Evolutionary conservation across 768 basidiomycete genomes (phyloP).

Genomic region (Clitopilus hobsonii): DNA sequence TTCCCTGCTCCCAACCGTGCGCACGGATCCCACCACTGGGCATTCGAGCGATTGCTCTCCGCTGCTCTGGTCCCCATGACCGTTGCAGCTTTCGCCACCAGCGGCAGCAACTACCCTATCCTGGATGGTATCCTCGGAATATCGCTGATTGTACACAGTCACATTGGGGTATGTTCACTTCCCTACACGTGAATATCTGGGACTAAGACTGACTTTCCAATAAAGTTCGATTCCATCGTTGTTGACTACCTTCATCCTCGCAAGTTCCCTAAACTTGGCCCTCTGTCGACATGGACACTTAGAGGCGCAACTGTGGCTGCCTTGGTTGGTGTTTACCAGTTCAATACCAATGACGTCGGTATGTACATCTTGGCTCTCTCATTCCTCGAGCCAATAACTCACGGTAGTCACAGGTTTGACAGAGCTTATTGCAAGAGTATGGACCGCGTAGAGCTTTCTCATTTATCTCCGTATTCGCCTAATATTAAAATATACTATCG

Average conservation of each 20-base stretch:
- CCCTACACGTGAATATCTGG: neutral
- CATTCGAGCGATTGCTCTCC: conserved; percentile 89
- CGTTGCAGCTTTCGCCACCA: conserved; percentile 78
- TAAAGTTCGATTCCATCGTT: conserved; percentile 75
- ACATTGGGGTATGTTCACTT: conserved; percentile 74
- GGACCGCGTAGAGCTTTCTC: conserved; percentile 56
- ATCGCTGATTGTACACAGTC: conserved; percentile 88
- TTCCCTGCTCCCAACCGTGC: conserved; percentile 79
- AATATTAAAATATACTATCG: neutral
- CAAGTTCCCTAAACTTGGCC: conserved; percentile 87
- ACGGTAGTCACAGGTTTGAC: conserved; percentile 57
- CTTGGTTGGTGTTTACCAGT: conserved; percentile 90
- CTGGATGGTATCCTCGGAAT: conserved; percentile 88
- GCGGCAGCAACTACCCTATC: conserved; percentile 72
- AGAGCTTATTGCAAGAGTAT: conserved; percentile 77
- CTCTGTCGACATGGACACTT: conserved; percentile 67
- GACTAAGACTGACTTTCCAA: conserved; percentile 7
- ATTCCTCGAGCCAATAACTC: neutral
- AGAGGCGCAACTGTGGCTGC: conserved; percentile 75
- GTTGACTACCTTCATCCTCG: conserved; percentile 91
- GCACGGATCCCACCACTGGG: conserved; percentile 89
- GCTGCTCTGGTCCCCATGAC: conserved; percentile 88
- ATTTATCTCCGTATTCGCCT: neutral
- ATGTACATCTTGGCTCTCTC: conserved; percentile 23
- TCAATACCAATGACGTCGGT: conserved; percentile 99